phyloP scores from a whole-genome alignment of 306 rosid species.

The Herpetospermum pedunculosum region DNA sequence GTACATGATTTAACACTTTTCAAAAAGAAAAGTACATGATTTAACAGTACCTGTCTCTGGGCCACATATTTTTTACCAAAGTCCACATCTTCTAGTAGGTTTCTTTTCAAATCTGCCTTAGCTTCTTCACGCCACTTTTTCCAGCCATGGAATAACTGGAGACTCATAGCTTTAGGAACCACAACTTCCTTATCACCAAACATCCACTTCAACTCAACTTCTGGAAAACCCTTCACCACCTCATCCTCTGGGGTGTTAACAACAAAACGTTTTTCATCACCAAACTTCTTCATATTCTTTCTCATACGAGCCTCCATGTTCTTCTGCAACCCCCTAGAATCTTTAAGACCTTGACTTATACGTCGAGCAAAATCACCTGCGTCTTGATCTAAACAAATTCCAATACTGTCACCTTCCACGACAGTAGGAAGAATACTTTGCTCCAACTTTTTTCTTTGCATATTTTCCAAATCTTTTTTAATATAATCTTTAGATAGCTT shows the following conservation, averaged over 20 bases:
- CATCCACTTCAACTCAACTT: constrained; percentile 77
- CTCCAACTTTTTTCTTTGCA: constrained; percentile 59
- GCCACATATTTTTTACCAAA: constrained; percentile 62
- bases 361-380: constrained; percentile 47
- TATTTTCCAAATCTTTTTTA: constrained; percentile 69
- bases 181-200: constrained; percentile 78
- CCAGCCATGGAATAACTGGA: constrained; percentile 85
- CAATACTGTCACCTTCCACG: constrained; percentile 54
- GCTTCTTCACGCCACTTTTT: constrained; percentile 86
- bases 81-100: constrained; percentile 47
- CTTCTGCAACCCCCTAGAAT: constrained; percentile 64
- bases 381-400: constrained; percentile 41
- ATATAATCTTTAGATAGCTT: constrained; percentile 58
- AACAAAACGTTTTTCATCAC: constrained; percentile 49
- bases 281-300: constrained; percentile 54
- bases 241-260: constrained; percentile 59
- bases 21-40: neutral
- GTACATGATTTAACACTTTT: constrained; percentile 11
- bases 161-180: constrained; percentile 66
- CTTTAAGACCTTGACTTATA: constrained; percentile 48
- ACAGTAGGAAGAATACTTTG: constrained; percentile 60
- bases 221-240: constrained; percentile 80
- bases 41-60: constrained; percentile 49
- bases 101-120: constrained; percentile 58
- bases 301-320: constrained; percentile 47